Evolutionary conservation across 352 stramenopile genomes (phyloP), one percentile per base, ranked within the genome.

Genomic region (Phytophthora sojae): DNA sequence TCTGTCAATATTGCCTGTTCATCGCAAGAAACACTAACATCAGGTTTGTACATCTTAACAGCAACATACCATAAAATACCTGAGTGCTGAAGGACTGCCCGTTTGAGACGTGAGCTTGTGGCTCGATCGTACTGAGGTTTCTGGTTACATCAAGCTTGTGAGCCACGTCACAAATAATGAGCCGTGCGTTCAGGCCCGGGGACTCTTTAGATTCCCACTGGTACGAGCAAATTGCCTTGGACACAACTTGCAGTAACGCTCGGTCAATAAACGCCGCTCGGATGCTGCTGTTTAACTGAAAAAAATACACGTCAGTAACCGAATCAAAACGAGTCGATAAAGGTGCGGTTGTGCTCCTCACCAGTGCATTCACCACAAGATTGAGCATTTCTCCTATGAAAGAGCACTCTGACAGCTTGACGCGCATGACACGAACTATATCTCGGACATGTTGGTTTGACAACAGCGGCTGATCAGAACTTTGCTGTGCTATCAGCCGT

Each of bases 1-100:
- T 83, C 76, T 4, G 58, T 45, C 17, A 75, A 81, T 12, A 77
- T 76, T 26, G 77, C 68, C 76, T 86, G 26, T 2, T 49, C 6
- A 1, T 44, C 15, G 3, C 45, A 8, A 54, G 23, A 60, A 53
- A 47, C 12, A n/a, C 11, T 37, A 7, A 53, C 9, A 1, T 12
- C 4, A 32, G 26, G 17, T 61, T 19, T 35, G 29, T 35, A 7
- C 29, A 35, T 35, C 29, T 35, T 11, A 11, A 35, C 6, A 35
- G 2, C 29, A 35, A 35, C 29, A 35, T 35, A 7, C 6, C 29
- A 7, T 11, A 35, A 35, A 35, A 11, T 69, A 82, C 73, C 51
- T 57, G 47, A 11, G 67, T 12, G 26, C 55, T 75, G 26, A 67
- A 42, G 6, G 56, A 66, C 15, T 57, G 39, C 1, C 59, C 59